A percentile compares a stretch with the other conserved stretches of the same genome.
These are phyloP conservation scores for Euphorbia peplus DNA, from an alignment of 345 rosid genomes.

Conservation along the genomic window DNA sequence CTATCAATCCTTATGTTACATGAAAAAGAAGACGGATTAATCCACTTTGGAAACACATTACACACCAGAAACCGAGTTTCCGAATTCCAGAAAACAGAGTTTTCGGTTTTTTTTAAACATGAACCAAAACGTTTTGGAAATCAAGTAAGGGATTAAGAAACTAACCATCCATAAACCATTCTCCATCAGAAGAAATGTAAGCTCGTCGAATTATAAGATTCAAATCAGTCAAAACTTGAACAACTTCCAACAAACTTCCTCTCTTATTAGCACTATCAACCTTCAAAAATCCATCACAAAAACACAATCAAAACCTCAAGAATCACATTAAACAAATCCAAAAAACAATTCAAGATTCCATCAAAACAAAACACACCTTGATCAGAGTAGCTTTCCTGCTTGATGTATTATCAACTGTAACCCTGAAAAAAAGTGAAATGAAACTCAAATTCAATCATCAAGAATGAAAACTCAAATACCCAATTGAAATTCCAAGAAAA, in stretches of 20 bases:
- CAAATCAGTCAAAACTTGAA: slow-evolving; percentile 78
- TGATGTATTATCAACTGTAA: slow-evolving; percentile 57
- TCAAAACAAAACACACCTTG: slow-evolving; percentile 47
- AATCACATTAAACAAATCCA: not conserved
- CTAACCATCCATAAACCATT: slow-evolving; percentile 91
- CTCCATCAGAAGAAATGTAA: slow-evolving; percentile 84
- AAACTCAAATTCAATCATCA: slow-evolving; percentile 15
- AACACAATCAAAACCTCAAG: not conserved
- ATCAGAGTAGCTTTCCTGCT: slow-evolving; percentile 60
- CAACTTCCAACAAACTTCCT: slow-evolving; percentile 77
- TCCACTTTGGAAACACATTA: too few relatives aligned
- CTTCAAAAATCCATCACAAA: slow-evolving; percentile 27
- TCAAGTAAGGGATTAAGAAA: slow-evolving; percentile 1
- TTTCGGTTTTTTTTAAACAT: too few relatives aligned
- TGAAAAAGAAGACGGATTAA: too few relatives aligned
- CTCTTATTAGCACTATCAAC: slow-evolving; percentile 78
- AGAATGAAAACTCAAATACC: slow-evolving; percentile 9
- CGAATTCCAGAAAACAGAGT: too few relatives aligned
- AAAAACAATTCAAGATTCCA: not conserved
- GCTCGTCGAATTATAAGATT: slow-evolving; percentile 67
- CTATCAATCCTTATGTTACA: too few relatives aligned
- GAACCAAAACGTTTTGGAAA: not conserved
- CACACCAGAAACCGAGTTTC: too few relatives aligned
- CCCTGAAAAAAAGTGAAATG: slow-evolving; percentile 42
- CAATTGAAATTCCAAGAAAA: slow-evolving; percentile 14